Evolutionary conservation across 2,329 filamentous ascomycete genomes (phyloP).

Genomic region (Botryotinia narcissicola): DNA sequence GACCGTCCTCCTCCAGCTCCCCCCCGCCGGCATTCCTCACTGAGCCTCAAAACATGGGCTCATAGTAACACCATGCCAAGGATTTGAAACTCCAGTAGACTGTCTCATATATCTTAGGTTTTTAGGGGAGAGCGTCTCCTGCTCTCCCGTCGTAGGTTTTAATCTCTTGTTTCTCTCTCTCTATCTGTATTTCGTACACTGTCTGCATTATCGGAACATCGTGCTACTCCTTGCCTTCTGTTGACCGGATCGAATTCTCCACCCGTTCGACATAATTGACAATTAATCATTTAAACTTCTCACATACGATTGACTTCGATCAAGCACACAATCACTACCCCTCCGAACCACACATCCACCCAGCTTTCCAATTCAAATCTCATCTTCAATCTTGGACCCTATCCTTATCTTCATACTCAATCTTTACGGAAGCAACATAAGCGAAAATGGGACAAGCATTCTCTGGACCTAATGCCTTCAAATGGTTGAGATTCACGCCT

Average conservation of each 20-base stretch:
- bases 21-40: constrained; percentile 40
- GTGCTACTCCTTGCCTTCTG: constrained; percentile 4
- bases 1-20: neutral
- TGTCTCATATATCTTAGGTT: constrained; percentile 5
- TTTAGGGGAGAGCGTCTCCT: neutral
- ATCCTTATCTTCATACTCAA: neutral
- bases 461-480: constrained; percentile 38
- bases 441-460: constrained; percentile 36
- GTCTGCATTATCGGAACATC: neutral
- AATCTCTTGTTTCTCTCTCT: neutral
- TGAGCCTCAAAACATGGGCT: neutral
- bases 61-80: constrained; percentile 5
- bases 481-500: constrained; percentile 37
- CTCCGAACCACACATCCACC: neutral
- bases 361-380: neutral
- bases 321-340: neutral
- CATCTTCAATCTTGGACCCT: neutral
- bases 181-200: neutral
- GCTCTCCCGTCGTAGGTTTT: constrained; percentile 4
- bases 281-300: neutral
- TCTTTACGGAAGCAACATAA: neutral
- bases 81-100: constrained; percentile 7
- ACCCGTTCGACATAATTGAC: neutral
- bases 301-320: neutral
- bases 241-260: constrained; percentile 4